Evolutionary conservation across 768 basidiomycete species (phyloP), one percentile per base, ranked within the genome.

Genomic region (Gautieria morchelliformis): DNA sequence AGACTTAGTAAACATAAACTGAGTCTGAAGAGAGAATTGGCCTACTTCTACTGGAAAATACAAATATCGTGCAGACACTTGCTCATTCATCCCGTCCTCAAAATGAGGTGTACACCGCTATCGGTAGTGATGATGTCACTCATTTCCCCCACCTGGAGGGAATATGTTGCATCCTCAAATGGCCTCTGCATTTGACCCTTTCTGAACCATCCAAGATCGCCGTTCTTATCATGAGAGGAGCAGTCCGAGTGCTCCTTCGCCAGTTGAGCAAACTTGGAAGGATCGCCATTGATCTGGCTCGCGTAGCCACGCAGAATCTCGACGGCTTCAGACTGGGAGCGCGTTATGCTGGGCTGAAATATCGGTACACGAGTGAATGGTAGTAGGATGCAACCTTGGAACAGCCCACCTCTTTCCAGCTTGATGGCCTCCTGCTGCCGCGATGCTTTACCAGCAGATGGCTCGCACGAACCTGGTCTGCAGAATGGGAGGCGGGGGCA

Each of bases 141-240:
- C 67, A 93, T 84, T 71, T 88, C 71, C 8, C 84, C 89, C 20
- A 86, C 78, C 49, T 82, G 66, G 61, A 93, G 75, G 2, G 72
- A 79, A 69, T 79, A 94, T 11, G 89, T 75, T 33, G 90, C 88
- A 32, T 94, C 92, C 72, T 97, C 94, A 66, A 99, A 99, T 37
- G 92, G 85, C 72, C 90, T 93, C 72, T 99, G 96, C 96, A 99
- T 99, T 74, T 90, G 87, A 0, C 86, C 88, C 17, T 71, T 81
- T 1, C 78, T 80, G 65, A 99, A 99, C 75, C 76, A 77, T 0
- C 96, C 92, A 6, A 99, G 80, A 70, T 99, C 94, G 1, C 96
- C 96, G 3, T 77, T 78, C 61, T 87, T 78, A 20, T 77, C 69
- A 65, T 93, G 88, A 40, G 89, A 93, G 5, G 88, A 87, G 70